Evolutionary conservation across 1,284 basidiomycete genomes (phyloP), one percentile per base, ranked within the genome.

Genomic region (Cystobasidium sp.): DNA sequence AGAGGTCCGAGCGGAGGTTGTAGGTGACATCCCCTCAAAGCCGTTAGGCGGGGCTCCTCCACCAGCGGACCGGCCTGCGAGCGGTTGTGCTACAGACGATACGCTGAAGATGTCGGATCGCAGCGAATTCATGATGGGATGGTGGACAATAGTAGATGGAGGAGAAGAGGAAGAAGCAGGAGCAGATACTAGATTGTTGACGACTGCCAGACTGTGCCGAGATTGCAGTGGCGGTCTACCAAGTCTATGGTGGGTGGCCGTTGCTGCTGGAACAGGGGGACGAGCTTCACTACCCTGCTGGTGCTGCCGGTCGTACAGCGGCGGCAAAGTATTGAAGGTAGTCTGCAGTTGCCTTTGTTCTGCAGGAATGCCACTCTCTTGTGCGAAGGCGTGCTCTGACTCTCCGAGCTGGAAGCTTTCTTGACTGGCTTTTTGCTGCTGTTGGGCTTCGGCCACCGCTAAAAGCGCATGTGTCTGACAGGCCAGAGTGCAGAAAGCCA

Each of bases 401-500:
- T 52, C 44, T 12, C 31, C 14, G 8, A 9, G 20, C 56, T 31
- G 16, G 12, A n/a, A 59, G 59, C 39, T 14, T 43, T 22, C 24
- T 31, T 22, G 7, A 49, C 18, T 65, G 7, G 43, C 20, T 22
- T 66, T 22, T 31, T 66, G 64, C 64, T 66, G 64, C 51, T 66
- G 64, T 31, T 61, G 58, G 6, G 64, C 64, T 49, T 66, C 64
- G 14, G 64, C 64, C 14, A 66, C 64, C n/a, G 39, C 12, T 4
- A 66, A 49, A 16, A 66, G 44, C 8, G 64, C 64, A 22, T 49
- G 64, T 14, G 68, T 61, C 31, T 69, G 55, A 14, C 68, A 69
- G 43, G 55, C 68, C 43, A 61, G 55, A 37, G 56, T 69, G 46
- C 68, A 69, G 22, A 69, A 69, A 20, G 68, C 68, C 22, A 69